A percentile compares a stretch with the other conserved stretches of the same genome.
phyloP scores from a whole-genome alignment of 169 alveolate genomes.

The Theileria parva region DNA sequence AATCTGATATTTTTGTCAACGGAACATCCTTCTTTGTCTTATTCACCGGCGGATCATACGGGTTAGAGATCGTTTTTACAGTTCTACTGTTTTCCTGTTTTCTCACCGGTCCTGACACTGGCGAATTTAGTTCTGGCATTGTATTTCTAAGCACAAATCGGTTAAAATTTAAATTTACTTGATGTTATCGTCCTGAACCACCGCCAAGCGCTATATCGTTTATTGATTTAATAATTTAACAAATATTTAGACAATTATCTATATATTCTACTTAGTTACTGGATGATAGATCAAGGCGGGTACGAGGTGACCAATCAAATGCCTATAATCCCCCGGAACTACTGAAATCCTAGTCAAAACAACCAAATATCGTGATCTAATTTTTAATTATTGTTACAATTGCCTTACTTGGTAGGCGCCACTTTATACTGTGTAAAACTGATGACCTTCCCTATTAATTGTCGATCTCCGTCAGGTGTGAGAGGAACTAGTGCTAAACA shows the following conservation, averaged over 20 bases:
- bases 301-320: constrained; percentile 35
- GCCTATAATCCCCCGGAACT: constrained; percentile 63
- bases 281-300: constrained; percentile 59
- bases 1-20: constrained; percentile 40
- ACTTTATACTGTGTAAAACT: constrained; percentile 61
- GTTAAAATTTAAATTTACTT: background rate
- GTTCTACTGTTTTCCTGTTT: constrained; percentile 23
- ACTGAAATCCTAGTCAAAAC: constrained; percentile 49
- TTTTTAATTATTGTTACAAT: background rate
- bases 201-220: background rate
- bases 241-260: background rate
- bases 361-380: constrained; percentile 62
- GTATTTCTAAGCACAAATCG: background rate
- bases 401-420: constrained; percentile 54
- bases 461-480: constrained; percentile 52
- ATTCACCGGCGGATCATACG: constrained; percentile 10
- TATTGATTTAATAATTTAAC: background rate
- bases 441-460: constrained; percentile 57
- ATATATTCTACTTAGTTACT: background rate
- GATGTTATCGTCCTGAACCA: background rate
- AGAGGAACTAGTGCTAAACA: constrained; percentile 64
- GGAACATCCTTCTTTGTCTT: background rate
- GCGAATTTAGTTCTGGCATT: background rate
- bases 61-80: constrained; percentile 15
- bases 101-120: constrained; percentile 20